Percentiles rank a stretch among this genome's conserved stretches.
These are phyloP conservation scores for Basidiobolus meristosporus DNA, from an alignment of 371 early-diverging fungal species.

Conservation along the genomic window DNA sequence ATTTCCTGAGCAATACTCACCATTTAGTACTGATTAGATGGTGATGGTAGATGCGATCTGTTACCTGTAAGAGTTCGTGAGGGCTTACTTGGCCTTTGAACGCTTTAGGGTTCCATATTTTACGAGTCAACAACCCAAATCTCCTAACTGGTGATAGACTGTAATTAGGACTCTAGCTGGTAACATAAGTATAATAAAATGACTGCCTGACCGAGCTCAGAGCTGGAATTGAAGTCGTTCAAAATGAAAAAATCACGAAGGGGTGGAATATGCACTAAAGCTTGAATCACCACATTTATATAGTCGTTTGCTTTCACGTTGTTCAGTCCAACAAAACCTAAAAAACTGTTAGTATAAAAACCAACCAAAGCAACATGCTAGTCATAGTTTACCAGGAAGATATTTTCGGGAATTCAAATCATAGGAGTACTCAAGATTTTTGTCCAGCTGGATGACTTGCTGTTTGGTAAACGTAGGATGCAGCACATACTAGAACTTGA, in stretches of 20 bases:
- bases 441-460: constrained; percentile 54
- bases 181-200: not conserved
- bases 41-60: not conserved
- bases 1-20: constrained; percentile 33
- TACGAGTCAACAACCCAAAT: constrained; percentile 63
- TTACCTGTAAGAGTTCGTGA: constrained; percentile 79
- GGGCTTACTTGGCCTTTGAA: constrained; percentile 94
- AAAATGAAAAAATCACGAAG: constrained; percentile 72
- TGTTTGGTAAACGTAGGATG: constrained; percentile 57
- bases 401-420: constrained; percentile 81
- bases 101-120: constrained; percentile 86
- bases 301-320: constrained; percentile 94
- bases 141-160: constrained; percentile 29
- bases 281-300: constrained; percentile 85
- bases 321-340: constrained; percentile 86
- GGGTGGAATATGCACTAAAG: constrained; percentile 72
- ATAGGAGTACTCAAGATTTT: constrained; percentile 27
- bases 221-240: constrained; percentile 25
- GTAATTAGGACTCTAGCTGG: constrained; percentile 1
- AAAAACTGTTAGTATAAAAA: not conserved
- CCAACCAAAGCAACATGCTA: not conserved
- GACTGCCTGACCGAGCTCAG: not conserved
- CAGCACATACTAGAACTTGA: constrained; percentile 43
- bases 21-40: not conserved
- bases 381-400: constrained; percentile 36